These are phyloP conservation scores for Medicago ruthenica DNA, from an alignment of 306 rosid species.

Conservation along the genomic window DNA sequence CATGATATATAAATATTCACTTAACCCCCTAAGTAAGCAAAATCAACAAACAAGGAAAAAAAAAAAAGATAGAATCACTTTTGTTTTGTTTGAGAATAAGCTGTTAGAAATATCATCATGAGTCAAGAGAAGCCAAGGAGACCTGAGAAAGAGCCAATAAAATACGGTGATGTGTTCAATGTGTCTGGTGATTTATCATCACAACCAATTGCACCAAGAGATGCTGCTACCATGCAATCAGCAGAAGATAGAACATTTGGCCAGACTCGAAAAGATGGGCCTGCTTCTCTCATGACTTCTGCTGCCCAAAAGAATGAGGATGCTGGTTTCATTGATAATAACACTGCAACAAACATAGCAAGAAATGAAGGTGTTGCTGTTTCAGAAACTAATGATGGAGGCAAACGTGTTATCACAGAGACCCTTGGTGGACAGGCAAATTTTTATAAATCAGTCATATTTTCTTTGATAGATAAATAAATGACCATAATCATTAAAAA, in stretches of 20 bases:
- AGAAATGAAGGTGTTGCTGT: conserved; percentile 51
- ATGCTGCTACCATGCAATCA: conserved; percentile 60
- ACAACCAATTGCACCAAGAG: conserved; percentile 49
- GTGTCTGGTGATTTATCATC: conserved; percentile 60
- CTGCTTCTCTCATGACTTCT: conserved; percentile 57
- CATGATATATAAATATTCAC: background rate
- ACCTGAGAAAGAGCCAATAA: conserved; percentile 32
- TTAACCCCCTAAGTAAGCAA: background rate
- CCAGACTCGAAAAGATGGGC: conserved; percentile 48
- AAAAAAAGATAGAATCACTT: background rate
- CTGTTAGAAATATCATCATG: conserved; percentile 18
- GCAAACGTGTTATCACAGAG: conserved; percentile 45
- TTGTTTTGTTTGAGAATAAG: background rate
- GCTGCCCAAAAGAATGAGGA: conserved; percentile 51
- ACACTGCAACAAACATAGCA: conserved; percentile 32
- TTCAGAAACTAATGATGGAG: conserved; percentile 3
- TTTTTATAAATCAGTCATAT: no score
- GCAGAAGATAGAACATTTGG: conserved; percentile 52
- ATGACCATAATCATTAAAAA: no score
- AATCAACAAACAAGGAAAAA: no score
- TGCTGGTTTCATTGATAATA: conserved; percentile 43
- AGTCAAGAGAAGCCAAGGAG: conserved; percentile 48
- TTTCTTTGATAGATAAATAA: no score
- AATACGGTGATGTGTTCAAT: conserved; percentile 62
- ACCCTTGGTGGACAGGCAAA: conserved; percentile 56